Conservation (phyloP, 139 green algal species). For the Haematococcus sp. region DNA sequence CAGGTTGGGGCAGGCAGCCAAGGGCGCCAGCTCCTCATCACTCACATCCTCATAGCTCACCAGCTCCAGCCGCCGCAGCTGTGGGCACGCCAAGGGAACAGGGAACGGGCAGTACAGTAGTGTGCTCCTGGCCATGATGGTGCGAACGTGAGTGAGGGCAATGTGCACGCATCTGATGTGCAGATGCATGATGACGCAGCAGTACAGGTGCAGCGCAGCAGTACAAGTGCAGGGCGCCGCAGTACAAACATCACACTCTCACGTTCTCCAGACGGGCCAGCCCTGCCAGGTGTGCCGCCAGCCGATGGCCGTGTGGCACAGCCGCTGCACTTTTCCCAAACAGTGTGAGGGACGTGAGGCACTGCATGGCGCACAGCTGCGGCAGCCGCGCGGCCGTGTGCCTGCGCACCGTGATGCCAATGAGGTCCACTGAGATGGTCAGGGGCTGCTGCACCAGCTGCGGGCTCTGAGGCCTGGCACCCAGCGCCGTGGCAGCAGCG, state of each 20-base stretch:
- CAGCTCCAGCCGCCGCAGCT: conserved; percentile 11
- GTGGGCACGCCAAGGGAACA: too few species aligned
- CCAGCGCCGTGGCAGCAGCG: neutral
- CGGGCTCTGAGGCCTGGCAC: neutral
- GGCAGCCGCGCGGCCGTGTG: conserved; percentile 21
- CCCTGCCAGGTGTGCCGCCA: conserved; percentile 9
- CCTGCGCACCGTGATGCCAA: conserved; percentile 15
- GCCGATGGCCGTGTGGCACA: conserved; percentile 16
- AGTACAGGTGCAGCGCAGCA: too few species aligned
- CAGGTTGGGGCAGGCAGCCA: conserved; percentile 4
- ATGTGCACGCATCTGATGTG: too few species aligned
- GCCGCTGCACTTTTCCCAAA: conserved; percentile 25
- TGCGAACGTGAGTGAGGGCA: too few species aligned
- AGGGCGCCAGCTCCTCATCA: conserved; percentile 17
- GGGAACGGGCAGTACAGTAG: too few species aligned
- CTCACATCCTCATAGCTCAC: conserved; percentile 25
- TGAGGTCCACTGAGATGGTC: conserved; percentile 1
- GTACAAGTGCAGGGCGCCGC: too few species aligned
- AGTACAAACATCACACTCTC: neutral
- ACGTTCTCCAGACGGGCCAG: conserved; percentile 2
- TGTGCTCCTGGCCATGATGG: too few species aligned
- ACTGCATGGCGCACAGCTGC: conserved; percentile 12
- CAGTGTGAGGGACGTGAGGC: conserved; percentile 12
- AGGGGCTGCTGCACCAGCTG: neutral
- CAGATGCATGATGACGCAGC: too few species aligned